phyloP scores from a whole-genome alignment of 495 filamentous ascomycete genomes.

The Elasticomyces elasticus region DNA sequence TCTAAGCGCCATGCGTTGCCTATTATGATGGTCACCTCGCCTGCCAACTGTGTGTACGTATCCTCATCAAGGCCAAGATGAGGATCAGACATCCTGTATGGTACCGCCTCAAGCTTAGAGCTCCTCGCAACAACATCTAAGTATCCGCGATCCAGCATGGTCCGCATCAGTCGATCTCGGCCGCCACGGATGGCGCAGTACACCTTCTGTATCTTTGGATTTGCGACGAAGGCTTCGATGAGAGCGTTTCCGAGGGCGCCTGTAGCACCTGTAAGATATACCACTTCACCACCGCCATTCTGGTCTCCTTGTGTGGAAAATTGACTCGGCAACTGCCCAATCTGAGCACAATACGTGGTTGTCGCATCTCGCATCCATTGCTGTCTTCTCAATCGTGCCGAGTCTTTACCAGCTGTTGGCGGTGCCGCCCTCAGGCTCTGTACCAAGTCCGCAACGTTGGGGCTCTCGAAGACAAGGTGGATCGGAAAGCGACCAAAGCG shows the following conservation, averaged over 20 bases:
- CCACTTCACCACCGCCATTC: conserved; percentile 3
- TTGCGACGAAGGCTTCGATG: conserved; percentile 35
- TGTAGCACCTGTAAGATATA: conserved; percentile 52
- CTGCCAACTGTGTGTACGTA: background rate
- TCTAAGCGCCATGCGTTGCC: conserved; percentile 9
- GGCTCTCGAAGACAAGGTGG: background rate
- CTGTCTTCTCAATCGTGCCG: too few relatives aligned
- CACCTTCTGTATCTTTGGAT: conserved; percentile 38
- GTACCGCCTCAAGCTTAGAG: background rate
- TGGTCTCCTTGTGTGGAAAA: too few relatives aligned
- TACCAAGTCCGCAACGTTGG: background rate
- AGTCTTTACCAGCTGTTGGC: too few relatives aligned
- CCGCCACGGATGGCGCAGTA: conserved; percentile 45
- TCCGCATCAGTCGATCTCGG: background rate
- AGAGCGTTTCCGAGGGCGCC: conserved; percentile 51
- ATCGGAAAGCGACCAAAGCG: background rate
- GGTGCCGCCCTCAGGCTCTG: background rate
- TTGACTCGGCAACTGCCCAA: too few relatives aligned
- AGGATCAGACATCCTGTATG: background rate
- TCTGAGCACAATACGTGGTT: background rate
- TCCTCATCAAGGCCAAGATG: background rate
- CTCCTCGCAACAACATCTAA: background rate
- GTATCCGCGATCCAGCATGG: background rate
- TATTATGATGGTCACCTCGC: background rate
- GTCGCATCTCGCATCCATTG: background rate